Evolutionary conservation across 495 filamentous ascomycete genomes (phyloP).

Genomic region (Durotheca rogersii): DNA sequence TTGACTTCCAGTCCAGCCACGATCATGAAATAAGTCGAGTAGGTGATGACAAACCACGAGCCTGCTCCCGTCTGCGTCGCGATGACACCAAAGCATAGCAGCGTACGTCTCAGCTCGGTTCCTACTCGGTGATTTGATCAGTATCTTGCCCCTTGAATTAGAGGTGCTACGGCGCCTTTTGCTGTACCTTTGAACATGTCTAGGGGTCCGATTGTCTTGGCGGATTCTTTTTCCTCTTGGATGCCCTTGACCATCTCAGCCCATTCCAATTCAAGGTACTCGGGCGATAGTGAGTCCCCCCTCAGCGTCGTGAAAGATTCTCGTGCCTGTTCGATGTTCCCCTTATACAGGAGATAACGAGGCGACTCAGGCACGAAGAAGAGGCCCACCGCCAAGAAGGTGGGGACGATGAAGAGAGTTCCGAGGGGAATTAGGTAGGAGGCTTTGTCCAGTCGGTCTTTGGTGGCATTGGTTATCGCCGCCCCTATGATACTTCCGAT

Average conservation of each 20-base stretch:
- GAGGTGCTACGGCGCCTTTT: no score
- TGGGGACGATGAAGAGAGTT: constrained; percentile 54
- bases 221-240: constrained; percentile 39
- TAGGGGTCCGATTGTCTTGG: constrained; percentile 33
- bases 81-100: constrained; percentile 42
- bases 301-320: constrained; percentile 35
- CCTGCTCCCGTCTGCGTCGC: constrained; percentile 38
- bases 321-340: constrained; percentile 35
- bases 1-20: constrained; percentile 40
- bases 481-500: constrained; percentile 57
- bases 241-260: constrained; percentile 42
- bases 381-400: constrained; percentile 46
- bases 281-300: constrained; percentile 30
- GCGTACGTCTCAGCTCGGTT: constrained; percentile 40
- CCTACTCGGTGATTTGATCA: constrained; percentile 25
- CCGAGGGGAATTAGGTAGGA: constrained; percentile 57
- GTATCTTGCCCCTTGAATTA: neutral
- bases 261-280: constrained; percentile 39
- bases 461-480: constrained; percentile 42
- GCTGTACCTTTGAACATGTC: constrained; percentile 41
- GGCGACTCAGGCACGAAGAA: constrained; percentile 59
- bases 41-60: constrained; percentile 46
- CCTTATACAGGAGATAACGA: constrained; percentile 46
- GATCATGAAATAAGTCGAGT: constrained; percentile 45
- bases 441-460: constrained; percentile 30